Base-by-base conservation (phyloP, 257 asterid genomes). In the Henckelia pumila region DNA sequence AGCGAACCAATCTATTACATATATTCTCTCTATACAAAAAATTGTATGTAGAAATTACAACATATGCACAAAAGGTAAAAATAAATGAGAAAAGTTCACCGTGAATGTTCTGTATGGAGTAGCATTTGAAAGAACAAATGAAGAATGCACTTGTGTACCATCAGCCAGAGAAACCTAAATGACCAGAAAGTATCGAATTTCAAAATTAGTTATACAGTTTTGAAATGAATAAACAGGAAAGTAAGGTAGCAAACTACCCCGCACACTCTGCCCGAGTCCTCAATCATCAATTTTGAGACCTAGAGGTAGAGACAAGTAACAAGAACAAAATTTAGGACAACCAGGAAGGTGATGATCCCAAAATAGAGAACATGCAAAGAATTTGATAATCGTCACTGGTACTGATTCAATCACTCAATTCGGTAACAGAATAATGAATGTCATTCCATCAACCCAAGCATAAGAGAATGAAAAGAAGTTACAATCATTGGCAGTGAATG, bases 51-150 rank as follows among this genome's bases (percentile, higher is more conserved):
- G 23, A 61, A 67, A 30, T 25, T 19, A 6, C 55, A n/a, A n/a
- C n/a, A n/a, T n/a, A n/a, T n/a, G n/a, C n/a, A n/a, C n/a, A n/a
- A n/a, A n/a, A n/a, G n/a, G n/a, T n/a, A n/a, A n/a, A n/a, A n/a
- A n/a, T n/a, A n/a, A n/a, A n/a, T n/a, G n/a, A n/a, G n/a, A 35
- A 66, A 50, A 70, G 16, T 64, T 86, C 72, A 93, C 98, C 97
- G 70, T 71, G 75, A 93, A 93, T 75, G 99, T 93, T 72, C 68
- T 88, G 89, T 89, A 90, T n/a, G 99, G 97, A 32, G 99, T 93
- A 56, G 99, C 99, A 78, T 90, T 93, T 56, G 99, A 93, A 73
- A 93, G 84, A 58, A 93, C 95, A 77, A 82, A 86, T 60, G 95
- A 88, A 73, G 99, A 85, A 56, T 63, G 83, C 75, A 93, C 78